Evolutionary conservation across 1,139 yeast genomes (phyloP), one percentile per base, ranked within the genome.

Genomic region (Blastobotrys ciferrii): DNA sequence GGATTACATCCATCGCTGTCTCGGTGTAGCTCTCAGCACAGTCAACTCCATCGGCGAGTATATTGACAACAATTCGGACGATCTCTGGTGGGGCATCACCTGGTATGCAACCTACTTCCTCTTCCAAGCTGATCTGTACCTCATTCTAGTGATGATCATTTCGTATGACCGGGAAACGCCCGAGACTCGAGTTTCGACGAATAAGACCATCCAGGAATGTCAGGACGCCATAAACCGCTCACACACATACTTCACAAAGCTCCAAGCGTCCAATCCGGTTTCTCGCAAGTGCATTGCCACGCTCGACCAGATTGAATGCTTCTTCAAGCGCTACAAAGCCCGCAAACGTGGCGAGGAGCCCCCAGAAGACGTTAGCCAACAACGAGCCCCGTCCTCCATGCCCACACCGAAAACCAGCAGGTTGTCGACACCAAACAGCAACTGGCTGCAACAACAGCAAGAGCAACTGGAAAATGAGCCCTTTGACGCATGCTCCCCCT

Each of bases 31-130:
- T 11, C 4, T 42, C 7, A 41, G 19, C 30, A 43, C 51, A 7
- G 42, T 49, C 13, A 11, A 20, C n/a, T 38, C 48, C 6, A 44
- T 51, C 19, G 32, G 42, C 2, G 46, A 42, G 19, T 51, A 46
- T 31, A 28, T 45, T 15, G 45, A 40, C 18, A 28, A 36, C 14
- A 23, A 42, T 25, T 20, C 45, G 2, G 46, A 43, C 15, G 40
- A 48, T 2, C 25, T 43, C 17, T 42, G 48, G 44, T 47, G 51
- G 52, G 50, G 48, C 1, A 25, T 49, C 2, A 43, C 54, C 1
- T 51, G 54, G 54, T 51, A 51, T 39, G 54, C 50, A n/a, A 47
- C 50, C 2, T 51, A 46, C 31, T 46, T 46, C 36, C 25, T 49
- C 9, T 43, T 49, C 38, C 54, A 51, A 37, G 45, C 54, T 2